A percentile compares a stretch with the other conserved stretches of the same genome.
phyloP scores from a whole-genome alignment of 805 yeast genomes.

The Ogataea dorogensis region DNA sequence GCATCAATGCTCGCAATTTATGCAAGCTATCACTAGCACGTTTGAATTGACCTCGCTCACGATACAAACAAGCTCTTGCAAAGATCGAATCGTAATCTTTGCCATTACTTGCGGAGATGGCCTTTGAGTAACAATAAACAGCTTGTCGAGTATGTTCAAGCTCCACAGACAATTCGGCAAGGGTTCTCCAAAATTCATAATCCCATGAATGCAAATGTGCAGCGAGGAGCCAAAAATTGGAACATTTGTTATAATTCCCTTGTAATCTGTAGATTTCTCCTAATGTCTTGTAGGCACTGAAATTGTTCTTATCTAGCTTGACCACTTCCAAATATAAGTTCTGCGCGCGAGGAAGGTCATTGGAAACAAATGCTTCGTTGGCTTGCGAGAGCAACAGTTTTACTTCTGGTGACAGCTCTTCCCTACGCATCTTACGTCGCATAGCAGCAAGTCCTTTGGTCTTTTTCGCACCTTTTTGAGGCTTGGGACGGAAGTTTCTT shows the following conservation, averaged over 20 bases:
- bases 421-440: constrained; percentile 39
- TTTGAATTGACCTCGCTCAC: constrained; percentile 62
- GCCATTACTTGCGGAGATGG: constrained; percentile 44
- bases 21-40: constrained; percentile 76
- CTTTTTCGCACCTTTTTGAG: constrained; percentile 34
- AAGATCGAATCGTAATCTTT: constrained; percentile 56
- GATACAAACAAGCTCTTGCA: constrained; percentile 64
- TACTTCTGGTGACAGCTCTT: constrained; percentile 70
- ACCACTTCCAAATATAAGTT: constrained; percentile 66
- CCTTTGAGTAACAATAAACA: constrained; percentile 70
- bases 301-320: constrained; percentile 71
- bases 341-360: constrained; percentile 59
- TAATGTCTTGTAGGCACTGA: constrained; percentile 80
- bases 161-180: constrained; percentile 65
- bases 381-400: constrained; percentile 65
- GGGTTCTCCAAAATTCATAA: constrained; percentile 71
- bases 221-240: constrained; percentile 79
- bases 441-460: constrained; percentile 37
- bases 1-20: constrained; percentile 52
- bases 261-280: constrained; percentile 78
- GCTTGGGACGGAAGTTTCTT: constrained; percentile 55
- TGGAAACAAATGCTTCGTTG: constrained; percentile 72
- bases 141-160: constrained; percentile 75
- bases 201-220: constrained; percentile 77
- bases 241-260: constrained; percentile 67